phyloP scores from a whole-genome alignment of 2,329 filamentous ascomycete species.

The Myrmaecium sp. region DNA sequence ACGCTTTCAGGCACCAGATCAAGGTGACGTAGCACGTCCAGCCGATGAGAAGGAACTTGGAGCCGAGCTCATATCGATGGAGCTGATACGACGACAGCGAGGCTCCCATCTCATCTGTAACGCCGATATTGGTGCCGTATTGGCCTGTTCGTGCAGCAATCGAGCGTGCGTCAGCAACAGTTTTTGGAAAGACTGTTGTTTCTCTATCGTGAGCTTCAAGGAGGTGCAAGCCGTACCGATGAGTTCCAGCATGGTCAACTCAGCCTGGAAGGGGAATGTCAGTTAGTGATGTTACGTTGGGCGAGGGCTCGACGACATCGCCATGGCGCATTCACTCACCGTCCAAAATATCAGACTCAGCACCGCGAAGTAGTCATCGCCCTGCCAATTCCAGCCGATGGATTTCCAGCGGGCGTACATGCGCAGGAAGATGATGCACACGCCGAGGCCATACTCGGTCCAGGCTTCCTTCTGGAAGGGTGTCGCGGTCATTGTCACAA shows the following conservation, averaged over 20 bases:
- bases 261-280: background rate
- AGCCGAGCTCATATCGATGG: slow-evolving; percentile 15
- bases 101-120: slow-evolving; percentile 9
- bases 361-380: slow-evolving; percentile 27
- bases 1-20: slow-evolving; percentile 27
- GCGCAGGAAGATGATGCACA: slow-evolving; percentile 21
- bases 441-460: slow-evolving; percentile 26
- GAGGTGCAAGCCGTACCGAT: background rate
- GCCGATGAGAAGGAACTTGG: slow-evolving; percentile 16
- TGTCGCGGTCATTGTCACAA: too few species aligned
- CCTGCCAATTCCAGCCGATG: slow-evolving; percentile 19
- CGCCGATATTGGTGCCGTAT: slow-evolving; percentile 1
- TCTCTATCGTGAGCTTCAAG: background rate
- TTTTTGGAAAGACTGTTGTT: too few species aligned
- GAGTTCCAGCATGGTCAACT: slow-evolving; percentile 1
- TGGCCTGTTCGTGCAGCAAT: too few species aligned
- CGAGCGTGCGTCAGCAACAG: too few species aligned
- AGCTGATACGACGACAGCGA: slow-evolving; percentile 15
- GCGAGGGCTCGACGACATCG: slow-evolving; percentile 1
- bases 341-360: too few species aligned
- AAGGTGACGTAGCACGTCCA: slow-evolving; percentile 27
- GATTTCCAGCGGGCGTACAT: slow-evolving; percentile 23
- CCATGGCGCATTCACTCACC: slow-evolving; percentile 3
- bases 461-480: too few species aligned
- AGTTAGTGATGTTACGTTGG: slow-evolving; percentile 1